A percentile compares a stretch with the other conserved stretches of the same genome.
phyloP scores from a whole-genome alignment of 176 grass and related monocot genomes.

The Oryza meyeriana region DNA sequence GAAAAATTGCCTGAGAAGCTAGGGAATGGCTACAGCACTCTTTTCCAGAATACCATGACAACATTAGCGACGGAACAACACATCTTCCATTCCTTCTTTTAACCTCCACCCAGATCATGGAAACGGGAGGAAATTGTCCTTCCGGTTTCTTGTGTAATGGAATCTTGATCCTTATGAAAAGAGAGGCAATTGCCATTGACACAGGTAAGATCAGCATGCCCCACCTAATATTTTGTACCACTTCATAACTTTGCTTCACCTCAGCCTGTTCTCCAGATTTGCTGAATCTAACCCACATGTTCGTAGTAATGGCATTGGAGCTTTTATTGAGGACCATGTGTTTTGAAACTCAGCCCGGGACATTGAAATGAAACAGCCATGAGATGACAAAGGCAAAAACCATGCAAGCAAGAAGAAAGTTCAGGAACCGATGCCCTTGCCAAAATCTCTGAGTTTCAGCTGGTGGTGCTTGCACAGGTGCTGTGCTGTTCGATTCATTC shows the following conservation, averaged over 20 bases:
- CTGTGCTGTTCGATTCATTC: constrained; percentile 47
- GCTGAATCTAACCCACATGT: constrained; percentile 37
- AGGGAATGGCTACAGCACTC: constrained; percentile 1
- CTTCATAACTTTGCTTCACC: constrained; percentile 30
- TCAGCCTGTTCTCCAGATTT: constrained; percentile 35
- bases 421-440: constrained; percentile 92
- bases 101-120: constrained; percentile 10
- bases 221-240: constrained; percentile 10
- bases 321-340: constrained; percentile 42
- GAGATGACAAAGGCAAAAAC: constrained; percentile 93
- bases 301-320: constrained; percentile 12
- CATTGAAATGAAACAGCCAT: constrained; percentile 98
- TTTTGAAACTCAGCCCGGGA: constrained; percentile 44
- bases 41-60: neutral
- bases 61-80: neutral
- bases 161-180: neutral
- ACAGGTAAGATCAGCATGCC: constrained; percentile 26
- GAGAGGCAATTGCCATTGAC: constrained; percentile 10
- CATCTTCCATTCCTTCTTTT: neutral
- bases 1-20: neutral
- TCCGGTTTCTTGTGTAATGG: constrained; percentile 3
- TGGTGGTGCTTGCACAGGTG: constrained; percentile 26
- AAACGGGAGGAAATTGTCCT: neutral
- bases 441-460: constrained; percentile 72
- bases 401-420: constrained; percentile 95